Evolutionary conservation across 495 filamentous ascomycete genomes (phyloP), one percentile per base, ranked within the genome.

Genomic region (Lophiostoma macrostomum): DNA sequence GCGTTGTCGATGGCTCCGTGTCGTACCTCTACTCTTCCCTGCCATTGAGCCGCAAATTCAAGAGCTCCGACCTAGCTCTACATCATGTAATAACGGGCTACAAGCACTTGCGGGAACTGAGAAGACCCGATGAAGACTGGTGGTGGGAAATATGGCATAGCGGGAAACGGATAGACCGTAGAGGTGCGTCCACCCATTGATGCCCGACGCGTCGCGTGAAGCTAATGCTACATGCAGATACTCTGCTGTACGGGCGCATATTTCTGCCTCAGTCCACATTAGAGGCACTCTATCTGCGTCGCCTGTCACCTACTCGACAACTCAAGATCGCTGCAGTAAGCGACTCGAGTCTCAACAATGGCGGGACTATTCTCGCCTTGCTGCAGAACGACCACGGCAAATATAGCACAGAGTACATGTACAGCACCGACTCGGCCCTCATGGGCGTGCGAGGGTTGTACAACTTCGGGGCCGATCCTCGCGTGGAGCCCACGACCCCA

Each of bases 1-100:
- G 90, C 34, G 69, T 94, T 38, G 87, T 96, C 28, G 88, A 95
- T 70, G 91, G 91, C 65, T 93, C 89, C 6, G 76, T 96, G 23
- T 93, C 88, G 24, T 96, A 95, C 67, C 79, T 95, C 18, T 93
- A 93, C 74, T 88, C 86, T 50, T 90, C 88, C 0, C 75, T 90
- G 2, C 82, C 87, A 12, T 76, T 95, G 42, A 66, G 74, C 6
- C 66, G 62, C 34, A 71, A 72, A 18, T 80, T 75, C 46, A 73
- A 71, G 64, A 87, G 81, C 64, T 70, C 74, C 11, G 60, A 78
- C 31, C 76, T 88, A 7, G 78, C 82, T 14, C 73, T 90, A 11
- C 76, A 77, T 36, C 75, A 80, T 64, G 74, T 90, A 27, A 78
- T 86, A 27, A 77, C 72, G 13, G 86, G 87, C 0, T 91, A 90